A percentile compares a stretch with the other conserved stretches of the same genome.
Evolutionary conservation across 768 basidiomycete genomes (phyloP).

Genomic region (Leccinum pellstonianum): DNA sequence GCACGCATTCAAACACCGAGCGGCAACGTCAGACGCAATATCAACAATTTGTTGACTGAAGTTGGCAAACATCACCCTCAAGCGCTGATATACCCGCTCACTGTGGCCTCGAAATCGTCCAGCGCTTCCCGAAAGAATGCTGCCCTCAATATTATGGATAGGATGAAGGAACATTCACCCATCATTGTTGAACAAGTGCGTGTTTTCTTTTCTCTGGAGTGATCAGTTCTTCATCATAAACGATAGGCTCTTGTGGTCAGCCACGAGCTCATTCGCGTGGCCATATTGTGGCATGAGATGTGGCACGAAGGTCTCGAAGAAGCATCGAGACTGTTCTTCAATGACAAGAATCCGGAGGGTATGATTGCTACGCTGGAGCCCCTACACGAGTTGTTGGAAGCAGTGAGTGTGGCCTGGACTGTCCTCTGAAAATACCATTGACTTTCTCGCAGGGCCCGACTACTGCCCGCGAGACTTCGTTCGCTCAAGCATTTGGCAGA

Average conservation of each 20-base stretch:
- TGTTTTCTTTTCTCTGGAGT: slow-evolving; percentile 1
- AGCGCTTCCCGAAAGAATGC: slow-evolving; percentile 78
- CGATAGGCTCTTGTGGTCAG: slow-evolving; percentile 80
- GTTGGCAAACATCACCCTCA: slow-evolving; percentile 98
- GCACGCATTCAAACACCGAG: slow-evolving; percentile 97
- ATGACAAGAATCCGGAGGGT: slow-evolving; percentile 93
- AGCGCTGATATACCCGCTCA: slow-evolving; percentile 92
- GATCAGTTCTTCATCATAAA: background rate
- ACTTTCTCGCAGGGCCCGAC: slow-evolving; percentile 69
- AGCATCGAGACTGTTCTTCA: slow-evolving; percentile 94
- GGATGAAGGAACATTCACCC: slow-evolving; percentile 90
- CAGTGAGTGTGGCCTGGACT: slow-evolving; percentile 43
- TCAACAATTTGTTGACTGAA: slow-evolving; percentile 83
- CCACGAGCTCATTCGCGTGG: slow-evolving; percentile 93
- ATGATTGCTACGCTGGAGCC: slow-evolving; percentile 95
- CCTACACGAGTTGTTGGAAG: slow-evolving; percentile 88
- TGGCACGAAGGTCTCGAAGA: slow-evolving; percentile 99
- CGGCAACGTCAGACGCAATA: slow-evolving; percentile 80
- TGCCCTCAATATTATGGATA: slow-evolving; percentile 83
- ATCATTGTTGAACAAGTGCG: slow-evolving; percentile 81
- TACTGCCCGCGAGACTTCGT: slow-evolving; percentile 92
- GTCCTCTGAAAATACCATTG: background rate
- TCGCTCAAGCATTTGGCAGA: slow-evolving; percentile 89
- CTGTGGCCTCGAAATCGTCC: slow-evolving; percentile 95
- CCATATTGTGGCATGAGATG: slow-evolving; percentile 97